Percentiles rank a stretch among this genome's conserved stretches.
Evolutionary conservation across 345 rosid genomes (phyloP).

Genomic region (Nasturtium officinale): DNA sequence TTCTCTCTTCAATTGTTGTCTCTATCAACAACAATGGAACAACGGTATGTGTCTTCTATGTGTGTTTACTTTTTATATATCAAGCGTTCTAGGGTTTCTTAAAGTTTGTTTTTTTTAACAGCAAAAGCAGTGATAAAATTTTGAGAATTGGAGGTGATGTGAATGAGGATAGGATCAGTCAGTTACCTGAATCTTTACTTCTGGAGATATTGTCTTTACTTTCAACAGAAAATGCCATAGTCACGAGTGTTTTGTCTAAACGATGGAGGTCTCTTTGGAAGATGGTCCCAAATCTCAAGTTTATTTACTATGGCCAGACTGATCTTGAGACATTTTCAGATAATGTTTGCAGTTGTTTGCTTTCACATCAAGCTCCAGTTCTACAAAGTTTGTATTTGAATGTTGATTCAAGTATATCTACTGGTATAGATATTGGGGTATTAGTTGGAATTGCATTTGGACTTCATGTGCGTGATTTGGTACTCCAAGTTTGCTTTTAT

Average conservation of each 20-base stretch:
- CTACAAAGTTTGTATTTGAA: slow-evolving; percentile 5
- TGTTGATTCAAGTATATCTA: not conserved
- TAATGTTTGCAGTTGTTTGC: not conserved
- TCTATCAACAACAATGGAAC: not conserved
- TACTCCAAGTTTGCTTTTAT: too few species aligned
- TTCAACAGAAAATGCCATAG: not conserved
- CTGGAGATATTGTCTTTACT: not conserved
- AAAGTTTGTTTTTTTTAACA: not conserved
- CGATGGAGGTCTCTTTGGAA: not conserved
- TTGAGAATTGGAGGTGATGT: not conserved
- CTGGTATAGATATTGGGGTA: not conserved
- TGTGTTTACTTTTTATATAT: not conserved
- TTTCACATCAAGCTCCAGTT: not conserved
- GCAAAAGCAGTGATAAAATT: not conserved
- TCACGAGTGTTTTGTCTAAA: not conserved
- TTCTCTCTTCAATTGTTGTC: not conserved
- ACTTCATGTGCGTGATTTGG: too few species aligned
- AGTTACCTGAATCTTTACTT: not conserved
- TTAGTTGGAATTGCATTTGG: not conserved
- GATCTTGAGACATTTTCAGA: not conserved
- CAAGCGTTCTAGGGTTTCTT: not conserved
- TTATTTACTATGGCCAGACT: not conserved
- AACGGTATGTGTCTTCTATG: not conserved
- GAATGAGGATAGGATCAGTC: not conserved
- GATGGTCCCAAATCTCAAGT: not conserved